Percentiles rank a stretch among this genome's conserved stretches.
Evolutionary conservation across 1,284 basidiomycete genomes (phyloP).

Genomic region (Moesziomyces antarcticus): DNA sequence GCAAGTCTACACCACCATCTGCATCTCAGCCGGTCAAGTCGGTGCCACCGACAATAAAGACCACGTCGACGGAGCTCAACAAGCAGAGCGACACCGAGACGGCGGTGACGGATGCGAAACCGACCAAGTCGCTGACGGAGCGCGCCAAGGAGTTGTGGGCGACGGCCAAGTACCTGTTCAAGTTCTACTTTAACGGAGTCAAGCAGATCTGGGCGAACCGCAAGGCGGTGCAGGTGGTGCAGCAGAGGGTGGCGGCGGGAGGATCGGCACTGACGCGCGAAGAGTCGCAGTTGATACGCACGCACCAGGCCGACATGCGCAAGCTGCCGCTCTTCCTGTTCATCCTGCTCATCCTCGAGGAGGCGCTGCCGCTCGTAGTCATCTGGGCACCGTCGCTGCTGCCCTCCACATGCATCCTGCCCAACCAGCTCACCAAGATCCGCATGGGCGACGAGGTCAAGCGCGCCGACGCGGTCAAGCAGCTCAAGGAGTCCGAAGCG

Average conservation of each 20-base stretch:
- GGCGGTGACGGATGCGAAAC: constrained; percentile 10
- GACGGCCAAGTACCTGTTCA: constrained; percentile 63
- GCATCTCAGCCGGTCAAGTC: constrained; percentile 4
- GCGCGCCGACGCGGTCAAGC: constrained; percentile 38
- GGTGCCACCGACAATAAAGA: constrained; percentile 5
- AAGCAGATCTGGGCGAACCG: constrained; percentile 67
- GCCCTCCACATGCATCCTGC: constrained; percentile 87
- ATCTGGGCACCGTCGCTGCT: constrained; percentile 86
- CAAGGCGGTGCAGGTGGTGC: constrained; percentile 35
- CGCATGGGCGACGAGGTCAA: constrained; percentile 57
- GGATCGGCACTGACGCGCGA: constrained; percentile 43
- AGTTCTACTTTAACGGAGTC: constrained; percentile 65
- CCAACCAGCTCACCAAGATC: constrained; percentile 75
- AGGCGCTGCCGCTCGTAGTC: constrained; percentile 83
- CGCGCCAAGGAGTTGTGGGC: constrained; percentile 53
- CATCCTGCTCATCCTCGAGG: constrained; percentile 80
- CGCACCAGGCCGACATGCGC: constrained; percentile 58
- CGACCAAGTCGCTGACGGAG: constrained; percentile 31
- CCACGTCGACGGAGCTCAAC: not conserved
- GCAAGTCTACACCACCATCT: constrained; percentile 15
- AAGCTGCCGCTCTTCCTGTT: constrained; percentile 84
- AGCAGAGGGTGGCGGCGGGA: constrained; percentile 27
- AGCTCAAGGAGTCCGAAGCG: constrained; percentile 18
- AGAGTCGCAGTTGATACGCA: constrained; percentile 54
- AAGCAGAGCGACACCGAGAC: constrained; percentile 6